Evolutionary conservation across 2,329 filamentous ascomycete species (phyloP).

Genomic region (Epichloe aotearoae): DNA sequence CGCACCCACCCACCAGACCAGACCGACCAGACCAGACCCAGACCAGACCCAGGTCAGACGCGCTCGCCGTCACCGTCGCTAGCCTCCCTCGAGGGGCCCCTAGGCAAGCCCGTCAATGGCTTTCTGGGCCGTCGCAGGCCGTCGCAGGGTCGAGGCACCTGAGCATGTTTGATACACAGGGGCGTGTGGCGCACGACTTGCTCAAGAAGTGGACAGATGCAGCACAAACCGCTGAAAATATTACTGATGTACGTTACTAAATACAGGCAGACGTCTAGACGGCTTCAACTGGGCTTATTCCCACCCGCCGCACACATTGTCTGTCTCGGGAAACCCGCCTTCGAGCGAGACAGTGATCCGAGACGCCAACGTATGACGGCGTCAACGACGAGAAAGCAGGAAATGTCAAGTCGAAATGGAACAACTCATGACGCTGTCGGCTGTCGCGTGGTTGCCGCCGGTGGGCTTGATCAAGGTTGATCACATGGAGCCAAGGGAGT

Average conservation of each 20-base stretch:
- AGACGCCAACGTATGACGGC: neutral
- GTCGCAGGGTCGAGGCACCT: neutral
- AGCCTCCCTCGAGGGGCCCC: neutral
- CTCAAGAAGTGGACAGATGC: neutral
- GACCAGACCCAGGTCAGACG: neutral
- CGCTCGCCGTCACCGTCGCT: conserved; percentile 1
- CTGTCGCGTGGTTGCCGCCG: too few relatives aligned
- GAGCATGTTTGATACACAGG: neutral
- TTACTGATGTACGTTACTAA: too few relatives aligned
- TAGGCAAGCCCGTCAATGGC: neutral
- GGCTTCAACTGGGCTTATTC: too few relatives aligned
- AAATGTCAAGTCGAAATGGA: too few relatives aligned
- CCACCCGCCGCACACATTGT: neutral
- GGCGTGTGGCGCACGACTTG: neutral
- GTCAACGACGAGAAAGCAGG: neutral
- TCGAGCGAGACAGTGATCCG: neutral
- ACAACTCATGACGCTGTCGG: too few relatives aligned
- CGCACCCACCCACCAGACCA: neutral
- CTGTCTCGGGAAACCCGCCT: neutral
- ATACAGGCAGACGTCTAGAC: too few relatives aligned
- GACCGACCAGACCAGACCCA: neutral
- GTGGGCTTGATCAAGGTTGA: too few relatives aligned
- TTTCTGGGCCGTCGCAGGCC: neutral
- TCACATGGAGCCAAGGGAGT: too few relatives aligned
- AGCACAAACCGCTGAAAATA: neutral